Evolutionary conservation across 2,329 filamentous ascomycete genomes (phyloP).

Genomic region (Mycosphaerelloides madeirae): DNA sequence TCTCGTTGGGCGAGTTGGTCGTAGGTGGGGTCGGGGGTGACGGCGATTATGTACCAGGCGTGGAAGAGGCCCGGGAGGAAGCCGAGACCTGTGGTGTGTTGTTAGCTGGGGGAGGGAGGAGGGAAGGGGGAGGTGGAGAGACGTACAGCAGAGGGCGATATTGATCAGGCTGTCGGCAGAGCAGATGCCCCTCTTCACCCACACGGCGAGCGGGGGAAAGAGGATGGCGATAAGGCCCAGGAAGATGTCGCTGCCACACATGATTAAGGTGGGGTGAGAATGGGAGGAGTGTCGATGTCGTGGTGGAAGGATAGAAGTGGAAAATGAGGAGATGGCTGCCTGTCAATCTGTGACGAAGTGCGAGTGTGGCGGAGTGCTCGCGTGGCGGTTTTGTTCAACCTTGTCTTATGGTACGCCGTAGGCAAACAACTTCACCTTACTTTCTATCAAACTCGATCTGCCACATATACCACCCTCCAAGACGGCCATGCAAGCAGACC

Average conservation of each 20-base stretch:
- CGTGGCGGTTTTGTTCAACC: too few species aligned
- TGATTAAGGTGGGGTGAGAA: too few species aligned
- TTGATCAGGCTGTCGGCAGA: constrained; percentile 91
- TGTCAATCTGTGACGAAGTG: constrained; percentile 1
- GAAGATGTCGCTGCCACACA: constrained; percentile 59
- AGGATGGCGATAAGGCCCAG: constrained; percentile 57
- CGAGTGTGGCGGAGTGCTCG: constrained; percentile 4
- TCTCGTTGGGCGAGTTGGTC: constrained; percentile 62
- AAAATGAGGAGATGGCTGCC: too few species aligned
- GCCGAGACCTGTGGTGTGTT: constrained; percentile 29
- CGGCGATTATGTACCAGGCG: constrained; percentile 96
- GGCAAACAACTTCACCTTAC: constrained; percentile 4
- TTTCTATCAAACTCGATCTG: constrained; percentile 1
- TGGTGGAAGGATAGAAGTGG: neutral
- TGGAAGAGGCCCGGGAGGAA: constrained; percentile 81
- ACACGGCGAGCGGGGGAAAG: constrained; percentile 63
- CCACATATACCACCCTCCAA: constrained; percentile 5
- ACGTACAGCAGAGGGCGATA: constrained; percentile 68
- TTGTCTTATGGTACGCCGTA: constrained; percentile 4
- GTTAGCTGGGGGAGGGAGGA: constrained; percentile 1
- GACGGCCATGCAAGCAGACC: constrained; percentile 56
- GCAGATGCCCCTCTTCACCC: constrained; percentile 94
- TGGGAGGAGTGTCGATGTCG: neutral
- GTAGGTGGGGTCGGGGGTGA: constrained; percentile 69
- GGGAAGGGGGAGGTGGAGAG: neutral